These are phyloP conservation scores for Boletus semigastroideus DNA, from an alignment of 1,284 basidiomycete species.

Conservation along the genomic window DNA sequence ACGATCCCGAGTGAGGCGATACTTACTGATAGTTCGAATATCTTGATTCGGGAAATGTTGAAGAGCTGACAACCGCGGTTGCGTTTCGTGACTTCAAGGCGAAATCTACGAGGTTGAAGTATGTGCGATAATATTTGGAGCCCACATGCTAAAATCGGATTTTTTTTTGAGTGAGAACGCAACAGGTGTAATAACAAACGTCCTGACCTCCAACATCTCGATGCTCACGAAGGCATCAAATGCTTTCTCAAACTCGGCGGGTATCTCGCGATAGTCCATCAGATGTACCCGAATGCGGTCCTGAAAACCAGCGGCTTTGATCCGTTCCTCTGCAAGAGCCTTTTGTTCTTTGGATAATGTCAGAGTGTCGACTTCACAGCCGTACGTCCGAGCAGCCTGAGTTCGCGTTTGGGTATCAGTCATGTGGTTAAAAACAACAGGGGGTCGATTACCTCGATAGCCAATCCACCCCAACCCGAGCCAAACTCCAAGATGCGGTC, in stretches of 20 bases:
- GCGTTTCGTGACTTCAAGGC: constrained; percentile 73
- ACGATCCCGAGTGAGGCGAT: constrained; percentile 1
- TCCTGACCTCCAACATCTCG: constrained; percentile 84
- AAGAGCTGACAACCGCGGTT: constrained; percentile 74
- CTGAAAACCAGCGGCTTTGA: constrained; percentile 69
- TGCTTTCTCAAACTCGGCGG: constrained; percentile 69
- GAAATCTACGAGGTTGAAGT: constrained; percentile 81
- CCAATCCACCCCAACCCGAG: constrained; percentile 89
- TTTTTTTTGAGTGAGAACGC: constrained; percentile 5
- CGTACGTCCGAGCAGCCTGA: constrained; percentile 65
- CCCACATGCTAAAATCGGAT: constrained; percentile 58
- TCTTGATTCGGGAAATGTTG: constrained; percentile 82
- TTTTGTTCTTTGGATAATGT: constrained; percentile 89
- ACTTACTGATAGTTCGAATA: constrained; percentile 68
- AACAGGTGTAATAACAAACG: neutral
- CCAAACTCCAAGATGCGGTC: constrained; percentile 87
- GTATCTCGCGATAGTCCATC: constrained; percentile 84
- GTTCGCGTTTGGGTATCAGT: constrained; percentile 9
- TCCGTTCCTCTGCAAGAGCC: constrained; percentile 78
- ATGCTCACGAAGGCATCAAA: constrained; percentile 90
- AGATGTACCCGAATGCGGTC: constrained; percentile 79
- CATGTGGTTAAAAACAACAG: neutral
- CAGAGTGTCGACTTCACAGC: constrained; percentile 84
- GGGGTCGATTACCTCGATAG: constrained; percentile 67
- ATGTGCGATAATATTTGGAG: constrained; percentile 66